Conservation (phyloP, 2,329 filamentous ascomycete genomes). For the Paracoccidioides lutzii region DNA sequence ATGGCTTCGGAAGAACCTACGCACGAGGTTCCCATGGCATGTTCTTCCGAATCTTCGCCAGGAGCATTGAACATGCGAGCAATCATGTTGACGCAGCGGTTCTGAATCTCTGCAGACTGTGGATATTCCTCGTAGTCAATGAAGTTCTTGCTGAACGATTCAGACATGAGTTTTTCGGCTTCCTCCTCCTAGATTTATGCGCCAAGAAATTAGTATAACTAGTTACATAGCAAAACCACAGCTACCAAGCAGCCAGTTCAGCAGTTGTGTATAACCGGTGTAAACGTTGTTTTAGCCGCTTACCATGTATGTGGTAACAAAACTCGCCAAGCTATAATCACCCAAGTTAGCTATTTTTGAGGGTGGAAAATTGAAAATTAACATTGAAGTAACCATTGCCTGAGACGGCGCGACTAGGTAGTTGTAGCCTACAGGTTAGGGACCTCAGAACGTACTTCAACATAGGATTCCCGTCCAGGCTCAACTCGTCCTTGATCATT, state of each 20-base stretch:
- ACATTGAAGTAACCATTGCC: not conserved
- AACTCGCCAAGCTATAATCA: slow-evolving; percentile 61
- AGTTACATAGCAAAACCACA: not conserved
- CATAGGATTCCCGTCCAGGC: slow-evolving; percentile 81
- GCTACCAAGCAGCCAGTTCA: not conserved
- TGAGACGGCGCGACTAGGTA: not conserved
- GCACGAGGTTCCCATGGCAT: slow-evolving; percentile 73
- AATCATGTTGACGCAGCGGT: slow-evolving; percentile 85
- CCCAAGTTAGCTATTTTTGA: not conserved
- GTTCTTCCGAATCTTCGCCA: slow-evolving; percentile 38
- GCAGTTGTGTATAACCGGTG: not conserved
- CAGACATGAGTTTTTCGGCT: slow-evolving; percentile 88
- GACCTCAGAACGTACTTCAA: slow-evolving; percentile 36
- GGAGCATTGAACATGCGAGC: slow-evolving; percentile 79
- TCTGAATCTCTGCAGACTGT: slow-evolving; percentile 72
- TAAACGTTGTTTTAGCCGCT: slow-evolving; percentile 10
- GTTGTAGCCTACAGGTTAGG: not conserved
- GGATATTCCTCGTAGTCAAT: slow-evolving; percentile 82
- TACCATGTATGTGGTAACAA: slow-evolving; percentile 95
- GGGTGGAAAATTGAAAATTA: not conserved
- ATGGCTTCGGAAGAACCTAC: slow-evolving; percentile 71
- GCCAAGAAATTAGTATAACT: not conserved
- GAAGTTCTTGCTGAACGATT: slow-evolving; percentile 90
- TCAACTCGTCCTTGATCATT: slow-evolving; percentile 92
- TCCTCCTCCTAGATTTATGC: slow-evolving; percentile 61